A percentile compares a stretch with the other conserved stretches of the same genome.
Conservation (phyloP, 2,329 filamentous ascomycete species). For the Penicillium olsonii region DNA sequence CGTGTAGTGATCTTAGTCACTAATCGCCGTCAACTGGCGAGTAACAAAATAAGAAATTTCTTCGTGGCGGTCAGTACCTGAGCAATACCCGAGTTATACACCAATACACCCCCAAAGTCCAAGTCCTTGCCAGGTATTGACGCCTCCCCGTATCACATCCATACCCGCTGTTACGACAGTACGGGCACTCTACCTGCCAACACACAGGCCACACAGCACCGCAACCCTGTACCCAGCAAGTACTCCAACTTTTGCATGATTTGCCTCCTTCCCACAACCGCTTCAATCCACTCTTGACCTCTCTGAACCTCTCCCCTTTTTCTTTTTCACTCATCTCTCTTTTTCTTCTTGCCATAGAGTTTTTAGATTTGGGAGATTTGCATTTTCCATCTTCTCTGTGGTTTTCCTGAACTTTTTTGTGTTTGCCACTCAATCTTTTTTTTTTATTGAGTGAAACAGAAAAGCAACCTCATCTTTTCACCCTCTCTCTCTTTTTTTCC, state of each 20-base stretch:
- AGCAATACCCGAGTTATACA: neutral
- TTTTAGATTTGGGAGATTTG: slow-evolving; percentile 33
- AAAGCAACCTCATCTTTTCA: slow-evolving; percentile 23
- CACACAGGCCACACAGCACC: slow-evolving; percentile 13
- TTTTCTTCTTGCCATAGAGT: slow-evolving; percentile 33
- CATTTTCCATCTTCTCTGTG: slow-evolving; percentile 27
- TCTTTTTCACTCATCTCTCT: slow-evolving; percentile 25
- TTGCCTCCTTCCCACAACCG: slow-evolving; percentile 31
- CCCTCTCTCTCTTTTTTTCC: slow-evolving; percentile 24
- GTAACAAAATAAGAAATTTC: slow-evolving; percentile 16
- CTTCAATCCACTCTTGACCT: slow-evolving; percentile 19
- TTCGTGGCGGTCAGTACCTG: slow-evolving; percentile 14
- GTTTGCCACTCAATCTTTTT: slow-evolving; percentile 28
- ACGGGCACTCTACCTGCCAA: neutral
- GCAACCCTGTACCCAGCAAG: slow-evolving; percentile 12
- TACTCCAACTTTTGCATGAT: slow-evolving; percentile 22
- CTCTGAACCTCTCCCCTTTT: slow-evolving; percentile 24
- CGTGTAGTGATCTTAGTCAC: slow-evolving; percentile 17
- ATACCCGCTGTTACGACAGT: neutral
- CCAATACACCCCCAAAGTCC: neutral
- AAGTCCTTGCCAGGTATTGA: neutral
- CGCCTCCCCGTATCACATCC: neutral
- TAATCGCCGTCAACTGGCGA: slow-evolving; percentile 18
- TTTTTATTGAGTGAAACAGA: slow-evolving; percentile 24
- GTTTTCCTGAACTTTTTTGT: slow-evolving; percentile 18